Evolutionary conservation across 1,284 basidiomycete species (phyloP).

Genomic region (Pyrrhoderma lamaoense): DNA sequence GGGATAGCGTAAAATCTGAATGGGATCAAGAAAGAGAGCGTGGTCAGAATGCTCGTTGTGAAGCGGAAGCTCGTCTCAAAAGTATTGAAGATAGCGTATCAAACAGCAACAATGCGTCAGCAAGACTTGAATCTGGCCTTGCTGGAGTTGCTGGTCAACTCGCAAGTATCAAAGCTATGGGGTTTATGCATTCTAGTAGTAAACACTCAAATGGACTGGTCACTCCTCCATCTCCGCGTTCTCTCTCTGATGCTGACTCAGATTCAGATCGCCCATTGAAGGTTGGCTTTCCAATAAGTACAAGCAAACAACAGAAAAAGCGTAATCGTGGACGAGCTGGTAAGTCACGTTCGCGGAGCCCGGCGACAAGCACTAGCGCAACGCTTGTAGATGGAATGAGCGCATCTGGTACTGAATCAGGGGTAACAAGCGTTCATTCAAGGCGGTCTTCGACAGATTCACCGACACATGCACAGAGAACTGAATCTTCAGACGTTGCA

Average conservation of each 20-base stretch:
- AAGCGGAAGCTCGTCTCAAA: slow-evolving; percentile 66
- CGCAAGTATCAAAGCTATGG: slow-evolving; percentile 36
- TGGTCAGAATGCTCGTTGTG: slow-evolving; percentile 65
- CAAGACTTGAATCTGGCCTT: slow-evolving; percentile 41
- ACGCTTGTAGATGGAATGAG: slow-evolving; percentile 17
- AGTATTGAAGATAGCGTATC: slow-evolving; percentile 36
- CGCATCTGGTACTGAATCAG: slow-evolving; percentile 16
- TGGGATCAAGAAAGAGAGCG: slow-evolving; percentile 80
- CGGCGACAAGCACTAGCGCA: slow-evolving; percentile 15
- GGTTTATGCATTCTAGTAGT: slow-evolving; percentile 22
- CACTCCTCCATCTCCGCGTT: slow-evolving; percentile 67
- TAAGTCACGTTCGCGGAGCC: slow-evolving; percentile 14
- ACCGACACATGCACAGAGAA: not conserved
- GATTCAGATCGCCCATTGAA: slow-evolving; percentile 34
- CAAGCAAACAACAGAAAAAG: not conserved
- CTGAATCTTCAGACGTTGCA: not conserved
- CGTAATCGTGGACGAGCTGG: slow-evolving; percentile 11
- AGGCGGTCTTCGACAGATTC: slow-evolving; percentile 16
- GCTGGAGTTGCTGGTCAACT: slow-evolving; percentile 21
- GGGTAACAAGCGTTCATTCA: slow-evolving; percentile 15
- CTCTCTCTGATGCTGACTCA: slow-evolving; percentile 52
- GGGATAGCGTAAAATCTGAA: slow-evolving; percentile 70
- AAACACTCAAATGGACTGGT: slow-evolving; percentile 41
- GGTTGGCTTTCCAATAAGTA: not conserved
- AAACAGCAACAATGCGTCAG: slow-evolving; percentile 24